These are phyloP conservation scores for Aphanoascus verrucosus DNA, from an alignment of 2,329 filamentous ascomycete species.

Conservation along the genomic window DNA sequence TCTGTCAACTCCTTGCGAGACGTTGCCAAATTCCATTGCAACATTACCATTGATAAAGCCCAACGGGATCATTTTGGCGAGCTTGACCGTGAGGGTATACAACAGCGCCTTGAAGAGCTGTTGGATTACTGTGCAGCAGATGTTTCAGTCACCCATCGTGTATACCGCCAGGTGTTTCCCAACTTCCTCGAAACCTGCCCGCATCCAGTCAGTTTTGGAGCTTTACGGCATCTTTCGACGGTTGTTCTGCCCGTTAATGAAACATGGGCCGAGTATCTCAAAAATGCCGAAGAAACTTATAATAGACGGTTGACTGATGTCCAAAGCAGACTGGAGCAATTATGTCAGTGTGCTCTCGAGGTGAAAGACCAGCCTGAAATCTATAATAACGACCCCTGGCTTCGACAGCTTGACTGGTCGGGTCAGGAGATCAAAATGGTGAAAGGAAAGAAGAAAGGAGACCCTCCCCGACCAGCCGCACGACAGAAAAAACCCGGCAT, in stretches of 20 bases:
- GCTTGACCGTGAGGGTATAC: slow-evolving; percentile 60
- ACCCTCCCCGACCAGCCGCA: slow-evolving; percentile 64
- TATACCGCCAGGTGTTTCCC: slow-evolving; percentile 90
- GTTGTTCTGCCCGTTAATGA: slow-evolving; percentile 85
- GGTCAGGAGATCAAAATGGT: slow-evolving; percentile 84
- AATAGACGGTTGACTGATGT: slow-evolving; percentile 66
- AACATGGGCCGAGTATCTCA: slow-evolving; percentile 76
- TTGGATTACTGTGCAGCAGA: slow-evolving; percentile 92
- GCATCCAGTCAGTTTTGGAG: slow-evolving; percentile 94
- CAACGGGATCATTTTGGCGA: slow-evolving; percentile 77
- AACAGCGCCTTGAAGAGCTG: slow-evolving; percentile 64
- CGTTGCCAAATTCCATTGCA: slow-evolving; percentile 91
- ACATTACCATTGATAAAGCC: slow-evolving; percentile 82
- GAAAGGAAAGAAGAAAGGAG: slow-evolving; percentile 79
- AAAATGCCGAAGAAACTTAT: slow-evolving; percentile 77
- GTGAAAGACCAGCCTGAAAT: slow-evolving; percentile 58
- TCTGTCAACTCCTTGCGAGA: slow-evolving; percentile 91
- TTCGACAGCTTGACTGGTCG: slow-evolving; percentile 89
- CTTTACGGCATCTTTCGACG: slow-evolving; percentile 80
- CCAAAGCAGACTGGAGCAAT: slow-evolving; percentile 57
- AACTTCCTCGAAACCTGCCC: slow-evolving; percentile 83
- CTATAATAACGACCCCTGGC: slow-evolving; percentile 76
- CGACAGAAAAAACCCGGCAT: slow-evolving; percentile 89
- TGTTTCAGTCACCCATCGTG: slow-evolving; percentile 80
- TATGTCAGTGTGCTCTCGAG: slow-evolving; percentile 67